A percentile compares a stretch with the other conserved stretches of the same genome.
phyloP scores from a whole-genome alignment of 1,139 yeast species.

The Saccharomycopsis hybrid region DNA sequence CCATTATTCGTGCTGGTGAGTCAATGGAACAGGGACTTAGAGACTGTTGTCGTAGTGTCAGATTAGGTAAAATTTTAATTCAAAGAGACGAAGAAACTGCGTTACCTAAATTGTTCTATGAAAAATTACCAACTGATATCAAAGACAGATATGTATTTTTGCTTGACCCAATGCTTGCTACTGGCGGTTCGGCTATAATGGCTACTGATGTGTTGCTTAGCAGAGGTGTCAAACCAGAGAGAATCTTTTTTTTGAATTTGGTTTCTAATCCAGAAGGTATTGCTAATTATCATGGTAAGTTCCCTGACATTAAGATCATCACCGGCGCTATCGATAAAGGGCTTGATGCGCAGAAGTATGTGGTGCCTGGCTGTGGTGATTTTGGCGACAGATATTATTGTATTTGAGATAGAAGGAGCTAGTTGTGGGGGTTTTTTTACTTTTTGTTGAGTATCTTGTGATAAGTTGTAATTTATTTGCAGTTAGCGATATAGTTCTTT shows the following conservation, averaged over 20 bases:
- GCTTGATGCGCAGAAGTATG: slow-evolving; percentile 76
- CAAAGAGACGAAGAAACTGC: slow-evolving; percentile 96
- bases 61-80: slow-evolving; percentile 91
- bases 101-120: slow-evolving; percentile 74
- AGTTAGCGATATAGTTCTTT: too few species aligned
- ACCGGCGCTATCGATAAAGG: slow-evolving; percentile 91
- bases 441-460: too few species aligned
- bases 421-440: too few species aligned
- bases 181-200: slow-evolving; percentile 97
- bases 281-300: slow-evolving; percentile 63
- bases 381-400: slow-evolving; percentile 97
- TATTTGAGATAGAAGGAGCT: too few species aligned
- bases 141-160: slow-evolving; percentile 80
- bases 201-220: slow-evolving; percentile 85
- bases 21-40: slow-evolving; percentile 97
- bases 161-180: slow-evolving; percentile 95
- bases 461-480: too few species aligned
- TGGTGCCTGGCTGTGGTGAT: slow-evolving; percentile 94
- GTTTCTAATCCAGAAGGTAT: slow-evolving; percentile 96
- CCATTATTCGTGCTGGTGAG: slow-evolving; percentile 97
- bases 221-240: slow-evolving; percentile 81
- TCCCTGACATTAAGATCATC: slow-evolving; percentile 79
- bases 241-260: slow-evolving; percentile 82
- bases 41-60: slow-evolving; percentile 93
- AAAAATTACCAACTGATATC: slow-evolving; percentile 89